Conservation (phyloP, 306 rosid species). For the Quercus aquifolioides region DNA sequence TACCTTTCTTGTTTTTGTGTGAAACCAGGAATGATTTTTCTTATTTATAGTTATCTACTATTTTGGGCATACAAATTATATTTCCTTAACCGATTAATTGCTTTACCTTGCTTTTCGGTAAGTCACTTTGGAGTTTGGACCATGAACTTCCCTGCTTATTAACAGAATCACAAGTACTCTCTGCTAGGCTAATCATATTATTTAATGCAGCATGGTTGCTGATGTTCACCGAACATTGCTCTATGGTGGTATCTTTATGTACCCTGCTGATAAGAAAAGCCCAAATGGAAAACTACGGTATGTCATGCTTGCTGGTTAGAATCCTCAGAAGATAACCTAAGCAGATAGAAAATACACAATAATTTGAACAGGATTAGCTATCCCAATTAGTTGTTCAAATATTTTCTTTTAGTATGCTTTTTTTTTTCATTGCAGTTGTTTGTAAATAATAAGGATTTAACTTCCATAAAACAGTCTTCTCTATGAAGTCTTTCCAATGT, state of each 20-base stretch:
- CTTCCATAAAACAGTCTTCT: conserved; percentile 50
- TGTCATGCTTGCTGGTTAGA: not conserved
- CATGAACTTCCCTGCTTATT: not conserved
- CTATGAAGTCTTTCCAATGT: conserved; percentile 97
- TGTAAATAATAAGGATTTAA: not conserved
- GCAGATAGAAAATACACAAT: not conserved
- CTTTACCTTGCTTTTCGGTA: not conserved
- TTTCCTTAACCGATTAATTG: too few species aligned
- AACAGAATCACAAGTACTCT: not conserved
- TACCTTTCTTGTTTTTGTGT: not conserved
- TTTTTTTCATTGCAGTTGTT: not conserved
- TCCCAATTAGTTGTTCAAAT: not conserved
- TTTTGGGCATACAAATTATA: too few species aligned
- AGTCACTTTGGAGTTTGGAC: not conserved
- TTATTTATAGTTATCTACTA: not conserved
- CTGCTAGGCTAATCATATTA: not conserved
- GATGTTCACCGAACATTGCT: conserved; percentile 99
- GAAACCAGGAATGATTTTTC: not conserved
- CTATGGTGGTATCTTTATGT: conserved; percentile 91
- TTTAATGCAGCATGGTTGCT: conserved; percentile 82
- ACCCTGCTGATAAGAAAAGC: conserved; percentile 95
- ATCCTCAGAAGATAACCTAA: not conserved
- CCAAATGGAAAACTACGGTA: conserved; percentile 95
- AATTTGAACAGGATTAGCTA: not conserved
- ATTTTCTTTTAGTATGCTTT: not conserved